Evolutionary conservation across 2,329 filamentous ascomycete species (phyloP).

Genomic region (Sarocladiaceae sp.): DNA sequence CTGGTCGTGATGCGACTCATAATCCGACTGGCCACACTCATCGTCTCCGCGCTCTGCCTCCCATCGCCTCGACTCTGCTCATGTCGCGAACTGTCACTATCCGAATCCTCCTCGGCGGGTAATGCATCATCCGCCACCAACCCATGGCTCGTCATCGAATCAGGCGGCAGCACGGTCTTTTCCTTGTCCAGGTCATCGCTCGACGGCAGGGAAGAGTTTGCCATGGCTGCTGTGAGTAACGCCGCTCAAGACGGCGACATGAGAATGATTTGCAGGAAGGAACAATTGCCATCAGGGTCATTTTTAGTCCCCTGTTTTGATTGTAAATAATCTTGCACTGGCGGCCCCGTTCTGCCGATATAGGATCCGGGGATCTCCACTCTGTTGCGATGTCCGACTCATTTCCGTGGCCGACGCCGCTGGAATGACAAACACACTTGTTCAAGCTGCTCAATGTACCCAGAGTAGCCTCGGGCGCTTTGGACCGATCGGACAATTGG

Average conservation of each 20-base stretch:
- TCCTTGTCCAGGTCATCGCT: conserved; percentile 1
- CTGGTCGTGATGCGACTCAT: conserved; percentile 37
- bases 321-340: not conserved
- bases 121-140: not conserved
- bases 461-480: not conserved
- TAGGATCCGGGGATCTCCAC: not conserved
- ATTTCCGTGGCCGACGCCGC: conserved; percentile 1
- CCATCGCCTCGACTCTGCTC: not conserved
- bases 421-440: not conserved
- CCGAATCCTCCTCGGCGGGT: not conserved
- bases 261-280: too few species aligned
- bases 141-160: not conserved
- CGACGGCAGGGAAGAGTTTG: not conserved
- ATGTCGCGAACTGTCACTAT: not conserved
- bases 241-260: not conserved
- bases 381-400: not conserved
- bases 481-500: not conserved
- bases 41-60: conserved; percentile 9
- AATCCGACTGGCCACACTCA: conserved; percentile 28
- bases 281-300: too few species aligned
- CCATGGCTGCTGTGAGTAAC: not conserved
- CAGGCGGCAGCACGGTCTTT: not conserved
- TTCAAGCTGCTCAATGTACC: not conserved
- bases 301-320: too few species aligned
- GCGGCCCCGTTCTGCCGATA: not conserved